Evolutionary conservation across 192 early-diverging fungal species (phyloP).

Genomic region (Thamnidium elegans): DNA sequence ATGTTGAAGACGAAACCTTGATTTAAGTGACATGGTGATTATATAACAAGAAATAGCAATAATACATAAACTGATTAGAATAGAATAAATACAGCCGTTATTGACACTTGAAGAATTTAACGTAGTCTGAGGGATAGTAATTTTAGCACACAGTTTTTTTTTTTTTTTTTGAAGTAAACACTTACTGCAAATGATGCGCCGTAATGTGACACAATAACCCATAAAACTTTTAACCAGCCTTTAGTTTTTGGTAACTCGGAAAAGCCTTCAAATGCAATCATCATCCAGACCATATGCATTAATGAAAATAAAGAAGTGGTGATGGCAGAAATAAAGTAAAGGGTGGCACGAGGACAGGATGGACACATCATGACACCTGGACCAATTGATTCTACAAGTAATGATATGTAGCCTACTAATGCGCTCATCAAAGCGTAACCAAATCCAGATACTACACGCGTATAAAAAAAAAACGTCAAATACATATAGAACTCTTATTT

Average conservation of each 20-base stretch:
- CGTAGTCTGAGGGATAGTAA: slow-evolving; percentile 43
- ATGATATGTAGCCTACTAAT: slow-evolving; percentile 64
- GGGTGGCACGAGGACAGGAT: slow-evolving; percentile 56
- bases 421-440: slow-evolving; percentile 75
- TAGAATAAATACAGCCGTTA: slow-evolving; percentile 43
- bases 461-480: not conserved
- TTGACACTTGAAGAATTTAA: slow-evolving; percentile 40
- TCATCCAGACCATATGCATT: slow-evolving; percentile 71
- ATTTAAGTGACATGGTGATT: slow-evolving; percentile 6
- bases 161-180: too few relatives aligned
- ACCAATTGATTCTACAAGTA: slow-evolving; percentile 64
- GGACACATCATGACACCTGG: slow-evolving; percentile 66
- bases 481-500: too few relatives aligned
- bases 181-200: slow-evolving; percentile 66
- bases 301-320: slow-evolving; percentile 69
- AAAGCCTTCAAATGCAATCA: slow-evolving; percentile 72
- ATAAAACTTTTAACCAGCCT: slow-evolving; percentile 44
- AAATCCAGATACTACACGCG: slow-evolving; percentile 52
- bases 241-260: slow-evolving; percentile 11
- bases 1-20: not conserved
- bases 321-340: slow-evolving; percentile 70
- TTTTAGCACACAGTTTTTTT: too few relatives aligned
- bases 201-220: slow-evolving; percentile 59
- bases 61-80: slow-evolving; percentile 34
- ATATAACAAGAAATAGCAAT: slow-evolving; percentile 15